Conservation (phyloP, 179 eudicot species). For the Drosera spatulata region DNA sequence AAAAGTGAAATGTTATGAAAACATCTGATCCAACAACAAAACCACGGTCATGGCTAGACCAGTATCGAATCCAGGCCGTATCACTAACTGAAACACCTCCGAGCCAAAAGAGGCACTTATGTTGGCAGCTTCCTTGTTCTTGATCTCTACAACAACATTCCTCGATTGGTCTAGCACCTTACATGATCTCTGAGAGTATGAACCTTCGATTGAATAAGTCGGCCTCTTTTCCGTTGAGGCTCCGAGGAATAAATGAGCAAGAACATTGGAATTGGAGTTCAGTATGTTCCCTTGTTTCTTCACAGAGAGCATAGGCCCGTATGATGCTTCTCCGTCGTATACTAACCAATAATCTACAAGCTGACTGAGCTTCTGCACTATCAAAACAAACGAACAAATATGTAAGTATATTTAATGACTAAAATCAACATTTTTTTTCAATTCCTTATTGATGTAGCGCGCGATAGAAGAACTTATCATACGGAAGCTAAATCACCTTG, state of each 20-base stretch:
- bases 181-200: constrained; percentile 45
- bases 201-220: constrained; percentile 51
- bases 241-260: constrained; percentile 39
- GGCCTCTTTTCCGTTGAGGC: constrained; percentile 15
- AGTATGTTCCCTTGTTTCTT: constrained; percentile 34
- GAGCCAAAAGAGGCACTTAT: constrained; percentile 49
- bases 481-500: constrained; percentile 12
- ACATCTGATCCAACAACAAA: constrained; percentile 66
- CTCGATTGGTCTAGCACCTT: constrained; percentile 35
- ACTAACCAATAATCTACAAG: constrained; percentile 19
- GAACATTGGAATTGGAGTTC: constrained; percentile 18
- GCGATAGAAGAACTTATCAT: neutral
- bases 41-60: constrained; percentile 59
- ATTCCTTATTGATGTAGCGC: neutral
- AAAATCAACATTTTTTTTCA: neutral
- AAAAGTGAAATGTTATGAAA: neutral
- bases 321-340: constrained; percentile 24
- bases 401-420: neutral
- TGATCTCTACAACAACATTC: constrained; percentile 52
- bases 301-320: constrained; percentile 28
- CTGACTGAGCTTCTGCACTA: constrained; percentile 15
- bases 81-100: constrained; percentile 60
- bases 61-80: constrained; percentile 42
- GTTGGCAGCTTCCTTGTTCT: constrained; percentile 41
- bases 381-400: neutral